Base-by-base conservation (phyloP, 768 basidiomycete genomes). In the Psilocybe cyanescens region DNA sequence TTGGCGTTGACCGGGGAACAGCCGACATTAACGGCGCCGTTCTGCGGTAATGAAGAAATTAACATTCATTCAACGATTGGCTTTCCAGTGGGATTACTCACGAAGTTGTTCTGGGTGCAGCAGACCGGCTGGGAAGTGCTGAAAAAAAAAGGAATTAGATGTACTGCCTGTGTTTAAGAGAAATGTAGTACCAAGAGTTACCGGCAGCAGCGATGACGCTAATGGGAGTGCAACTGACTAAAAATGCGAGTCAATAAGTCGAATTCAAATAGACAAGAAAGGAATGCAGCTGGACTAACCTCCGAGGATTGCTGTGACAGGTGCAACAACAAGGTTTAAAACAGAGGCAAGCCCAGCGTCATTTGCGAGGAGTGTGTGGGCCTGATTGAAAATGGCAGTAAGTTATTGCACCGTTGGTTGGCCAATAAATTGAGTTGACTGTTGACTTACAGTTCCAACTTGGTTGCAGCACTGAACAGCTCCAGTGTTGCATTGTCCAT, bases 91-190 rank as follows among this genome's bases (percentile, higher is more conserved):
- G 4, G 9, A 17, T 28, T 24, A 60, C 67, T 65, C 63, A 67
- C 67, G 61, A 69, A 69, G 4, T 44, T 17, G 60, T 69, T 69
- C 5, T 44, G 45, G 31, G 65, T 57, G 67, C 70, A 71, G 59
- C 70, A 71, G 50, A 60, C 68, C 2, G 67, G 52, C 54, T 71
- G 70, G n/a, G 46, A 28, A 31, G 61, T 33, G 63, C 70, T 70
- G 16, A 19, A 30, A 45, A n/a, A 19, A 11, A 28, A 24, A 7
- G 47, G 8, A 56, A 11, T 12, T 45, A 33, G 4, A 33, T 19
- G 12, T 24, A 8, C 14, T 6, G n/a, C 55, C 24, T 11, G 49
- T 19, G 19, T 19, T 19, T 19, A 19, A n/a, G 14, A 6, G n/a
- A 29, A 48, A 8, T 6, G 4, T 3, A 12, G 6, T 61, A 54